Evolutionary conservation across 2,329 filamentous ascomycete genomes (phyloP).

Genomic region (Ceratocystis diversiconidia): DNA sequence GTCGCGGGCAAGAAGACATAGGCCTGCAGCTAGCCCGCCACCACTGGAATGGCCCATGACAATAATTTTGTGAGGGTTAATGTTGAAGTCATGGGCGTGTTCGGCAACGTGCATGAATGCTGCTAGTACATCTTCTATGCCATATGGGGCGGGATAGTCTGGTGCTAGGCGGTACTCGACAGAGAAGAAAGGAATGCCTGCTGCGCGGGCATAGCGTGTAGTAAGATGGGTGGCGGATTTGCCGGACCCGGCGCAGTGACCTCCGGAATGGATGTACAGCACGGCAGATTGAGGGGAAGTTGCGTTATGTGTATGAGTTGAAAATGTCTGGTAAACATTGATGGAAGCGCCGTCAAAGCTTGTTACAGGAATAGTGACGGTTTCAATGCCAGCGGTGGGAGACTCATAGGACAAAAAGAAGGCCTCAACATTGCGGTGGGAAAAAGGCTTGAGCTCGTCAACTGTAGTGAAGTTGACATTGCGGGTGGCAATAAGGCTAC

Average conservation of each 20-base stretch:
- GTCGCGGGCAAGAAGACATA: slow-evolving; percentile 29
- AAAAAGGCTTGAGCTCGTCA: neutral
- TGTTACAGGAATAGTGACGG: slow-evolving; percentile 15
- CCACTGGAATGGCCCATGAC: slow-evolving; percentile 22
- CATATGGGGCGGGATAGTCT: slow-evolving; percentile 27
- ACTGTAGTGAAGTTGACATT: neutral
- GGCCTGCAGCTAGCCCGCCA: slow-evolving; percentile 20
- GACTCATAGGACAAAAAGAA: slow-evolving; percentile 9
- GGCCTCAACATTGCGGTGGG: neutral
- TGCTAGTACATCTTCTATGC: slow-evolving; percentile 27
- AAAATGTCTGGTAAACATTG: slow-evolving; percentile 19
- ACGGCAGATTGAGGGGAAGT: slow-evolving; percentile 22
- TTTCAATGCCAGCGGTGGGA: neutral
- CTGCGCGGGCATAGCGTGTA: slow-evolving; percentile 21
- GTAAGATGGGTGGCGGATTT: slow-evolving; percentile 22
- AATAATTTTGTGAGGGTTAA: slow-evolving; percentile 20
- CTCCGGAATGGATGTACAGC: slow-evolving; percentile 31
- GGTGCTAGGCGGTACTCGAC: slow-evolving; percentile 33
- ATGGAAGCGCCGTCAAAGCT: slow-evolving; percentile 19
- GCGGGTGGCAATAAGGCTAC: neutral
- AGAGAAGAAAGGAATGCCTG: slow-evolving; percentile 26
- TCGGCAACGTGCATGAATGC: slow-evolving; percentile 22
- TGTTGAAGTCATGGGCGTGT: slow-evolving; percentile 20
- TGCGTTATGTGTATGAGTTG: neutral
- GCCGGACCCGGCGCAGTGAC: slow-evolving; percentile 26